These are phyloP conservation scores for Huntiella bhutanensis DNA, from an alignment of 2,329 filamentous ascomycete species.

Conservation along the genomic window DNA sequence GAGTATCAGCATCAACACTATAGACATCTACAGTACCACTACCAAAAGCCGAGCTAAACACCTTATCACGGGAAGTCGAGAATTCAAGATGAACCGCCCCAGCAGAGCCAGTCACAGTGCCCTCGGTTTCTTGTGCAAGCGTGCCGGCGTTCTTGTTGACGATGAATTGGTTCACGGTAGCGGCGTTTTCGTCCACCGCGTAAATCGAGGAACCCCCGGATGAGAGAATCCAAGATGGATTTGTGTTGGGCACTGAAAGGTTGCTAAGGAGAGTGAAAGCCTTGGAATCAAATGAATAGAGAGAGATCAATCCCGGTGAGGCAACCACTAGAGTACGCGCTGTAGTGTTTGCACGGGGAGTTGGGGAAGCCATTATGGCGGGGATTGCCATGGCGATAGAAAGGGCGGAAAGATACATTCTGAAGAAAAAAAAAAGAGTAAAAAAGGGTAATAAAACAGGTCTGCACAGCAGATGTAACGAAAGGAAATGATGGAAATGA, in stretches of 20 bases:
- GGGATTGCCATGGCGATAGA: background rate
- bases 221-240: constrained; percentile 28
- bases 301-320: constrained; percentile 22
- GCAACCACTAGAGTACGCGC: constrained; percentile 23
- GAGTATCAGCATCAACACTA: constrained; percentile 16
- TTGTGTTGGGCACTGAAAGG: constrained; percentile 16
- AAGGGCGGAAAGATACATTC: background rate
- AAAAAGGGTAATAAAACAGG: background rate
- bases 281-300: constrained; percentile 18
- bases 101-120: constrained; percentile 16
- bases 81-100: constrained; percentile 18
- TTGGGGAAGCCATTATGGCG: constrained; percentile 23
- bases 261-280: constrained; percentile 22
- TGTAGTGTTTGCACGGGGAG: constrained; percentile 11
- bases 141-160: constrained; percentile 18
- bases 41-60: constrained; percentile 8
- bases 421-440: constrained; percentile 4
- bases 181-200: constrained; percentile 28
- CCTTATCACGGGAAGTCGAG: background rate
- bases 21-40: constrained; percentile 17
- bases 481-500: background rate
- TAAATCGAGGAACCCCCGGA: constrained; percentile 24
- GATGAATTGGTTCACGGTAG: constrained; percentile 22
- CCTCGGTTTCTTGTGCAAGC: constrained; percentile 21
- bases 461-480: background rate